Evolutionary conservation across 2,329 filamentous ascomycete genomes (phyloP), one percentile per base, ranked within the genome.

Genomic region (Venturia effusa): DNA sequence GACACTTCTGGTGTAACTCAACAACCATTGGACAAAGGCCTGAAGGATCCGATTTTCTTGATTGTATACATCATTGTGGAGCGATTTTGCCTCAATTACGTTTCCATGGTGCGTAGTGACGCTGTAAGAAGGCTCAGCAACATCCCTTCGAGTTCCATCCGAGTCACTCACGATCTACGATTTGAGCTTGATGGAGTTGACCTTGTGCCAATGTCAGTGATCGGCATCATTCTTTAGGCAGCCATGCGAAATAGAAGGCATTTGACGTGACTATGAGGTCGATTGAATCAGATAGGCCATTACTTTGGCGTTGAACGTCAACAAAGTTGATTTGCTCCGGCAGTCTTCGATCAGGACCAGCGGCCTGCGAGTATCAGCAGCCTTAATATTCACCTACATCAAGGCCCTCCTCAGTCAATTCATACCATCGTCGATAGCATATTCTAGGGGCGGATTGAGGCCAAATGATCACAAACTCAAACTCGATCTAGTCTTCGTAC

Each of bases 21-120:
- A 24, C 74, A 74, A 1, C 70, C 77, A 8, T 87, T 86, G 69
- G 77, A 80, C 61, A 68, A 73, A 1, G 71, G 78, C n/a, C 77
- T 86, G 51, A 79, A 79, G 66, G 72, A 76, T 61, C 79, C 75
- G 64, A 74, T 75, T 76, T 70, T 83, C 22, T 82, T 79, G 66
- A 84, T 85, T 65, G 73, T 86, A 17, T 84, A 84, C 68, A 74
- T 86, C 1, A 85, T 85, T 66, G 74, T 83, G 22, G 82, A 72
- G 17, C 82, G 82, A 62, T 81, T 85, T 45, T 67, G 75, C 6
- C 71, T 84, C 22, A 79, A 77, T 0, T 85, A 85, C 66, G 68
- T 82, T 22, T 81, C 82, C 65, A 80, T 81, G 67, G 81, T 83
- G 71, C 51, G 66, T 57, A 10, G 3, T n/a, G 39, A 34, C 19